Evolutionary conservation across 129 eudicot species (phyloP).

Genomic region (Kitagawia praeruptora): DNA sequence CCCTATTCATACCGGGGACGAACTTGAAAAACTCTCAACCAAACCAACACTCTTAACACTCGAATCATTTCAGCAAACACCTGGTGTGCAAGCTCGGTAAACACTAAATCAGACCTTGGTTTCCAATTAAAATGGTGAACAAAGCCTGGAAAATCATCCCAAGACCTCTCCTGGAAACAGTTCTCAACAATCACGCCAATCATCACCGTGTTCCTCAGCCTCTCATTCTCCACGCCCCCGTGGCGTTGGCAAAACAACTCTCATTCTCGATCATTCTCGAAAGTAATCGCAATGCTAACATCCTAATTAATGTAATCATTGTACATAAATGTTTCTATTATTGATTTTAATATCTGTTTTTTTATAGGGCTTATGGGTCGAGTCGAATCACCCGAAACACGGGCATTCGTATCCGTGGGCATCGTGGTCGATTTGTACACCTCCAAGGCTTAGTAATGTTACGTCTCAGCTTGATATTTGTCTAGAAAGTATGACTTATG

Average conservation of each 20-base stretch:
- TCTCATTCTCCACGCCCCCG: slow-evolving; percentile 92
- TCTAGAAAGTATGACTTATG: slow-evolving; percentile 55
- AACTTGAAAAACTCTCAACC: too few relatives aligned
- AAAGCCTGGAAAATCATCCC: slow-evolving; percentile 78
- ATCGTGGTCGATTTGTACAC: slow-evolving; percentile 59
- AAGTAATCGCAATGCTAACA: slow-evolving; percentile 27
- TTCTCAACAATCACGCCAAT: slow-evolving; percentile 81
- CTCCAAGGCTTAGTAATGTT: slow-evolving; percentile 42
- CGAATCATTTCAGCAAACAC: too few relatives aligned
- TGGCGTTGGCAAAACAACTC: slow-evolving; percentile 96
- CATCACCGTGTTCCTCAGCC: slow-evolving; percentile 89
- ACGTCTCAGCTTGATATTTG: slow-evolving; percentile 46
- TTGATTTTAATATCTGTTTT: neutral
- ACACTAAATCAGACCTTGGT: too few relatives aligned
- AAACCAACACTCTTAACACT: too few relatives aligned
- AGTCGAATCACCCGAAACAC: slow-evolving; percentile 56
- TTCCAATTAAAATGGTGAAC: slow-evolving; percentile 19
- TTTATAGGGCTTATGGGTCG: slow-evolving; percentile 50
- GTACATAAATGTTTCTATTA: neutral
- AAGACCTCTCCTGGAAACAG: slow-evolving; percentile 67
- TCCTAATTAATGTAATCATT: neutral
- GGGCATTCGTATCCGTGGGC: slow-evolving; percentile 76
- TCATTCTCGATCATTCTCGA: slow-evolving; percentile 83
- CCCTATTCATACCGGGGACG: too few relatives aligned
- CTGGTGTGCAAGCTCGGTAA: too few relatives aligned